Percentiles rank a stretch among this genome's conserved stretches.
phyloP scores from a whole-genome alignment of 2,329 filamentous ascomycete genomes.

The Neonectria sp. region DNA sequence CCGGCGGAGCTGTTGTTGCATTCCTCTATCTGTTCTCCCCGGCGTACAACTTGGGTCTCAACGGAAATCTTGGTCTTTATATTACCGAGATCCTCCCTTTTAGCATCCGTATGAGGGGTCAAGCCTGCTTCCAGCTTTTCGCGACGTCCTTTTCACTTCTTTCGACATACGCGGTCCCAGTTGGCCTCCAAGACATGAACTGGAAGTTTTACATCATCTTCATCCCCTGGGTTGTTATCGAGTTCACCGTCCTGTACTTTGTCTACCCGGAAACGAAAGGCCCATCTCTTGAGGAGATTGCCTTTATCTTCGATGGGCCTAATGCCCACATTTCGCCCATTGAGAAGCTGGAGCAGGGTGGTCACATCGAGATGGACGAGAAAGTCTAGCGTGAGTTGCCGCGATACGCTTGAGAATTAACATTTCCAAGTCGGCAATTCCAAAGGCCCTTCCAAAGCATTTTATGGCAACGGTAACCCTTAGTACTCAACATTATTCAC shows the following conservation, averaged over 20 bases:
- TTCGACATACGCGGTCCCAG: conserved; percentile 24
- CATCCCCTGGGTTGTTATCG: conserved; percentile 19
- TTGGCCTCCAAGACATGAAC: conserved; percentile 11
- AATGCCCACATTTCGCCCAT: not conserved
- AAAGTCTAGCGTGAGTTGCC: not conserved
- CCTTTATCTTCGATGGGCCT: conserved; percentile 13
- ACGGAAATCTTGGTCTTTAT: conserved; percentile 42
- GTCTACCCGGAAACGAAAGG: conserved; percentile 27
- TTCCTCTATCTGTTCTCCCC: conserved; percentile 52
- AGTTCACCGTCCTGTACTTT: conserved; percentile 13
- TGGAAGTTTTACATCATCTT: conserved; percentile 25
- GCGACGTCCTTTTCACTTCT: conserved; percentile 7
- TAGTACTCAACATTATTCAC: not conserved
- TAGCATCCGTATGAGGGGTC: conserved; percentile 40
- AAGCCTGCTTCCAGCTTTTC: conserved; percentile 12
- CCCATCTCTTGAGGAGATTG: conserved; percentile 21
- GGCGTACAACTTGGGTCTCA: conserved; percentile 36
- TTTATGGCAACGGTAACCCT: not conserved
- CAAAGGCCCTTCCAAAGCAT: not conserved
- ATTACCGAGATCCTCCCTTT: conserved; percentile 54
- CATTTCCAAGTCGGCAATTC: not conserved
- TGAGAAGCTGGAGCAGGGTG: not conserved
- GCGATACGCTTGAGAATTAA: not conserved
- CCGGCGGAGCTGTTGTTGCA: conserved; percentile 47
- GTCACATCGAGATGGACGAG: not conserved